Evolutionary conservation across 495 filamentous ascomycete genomes (phyloP), one percentile per base, ranked within the genome.

Genomic region (Talaromyces nanjingensis): DNA sequence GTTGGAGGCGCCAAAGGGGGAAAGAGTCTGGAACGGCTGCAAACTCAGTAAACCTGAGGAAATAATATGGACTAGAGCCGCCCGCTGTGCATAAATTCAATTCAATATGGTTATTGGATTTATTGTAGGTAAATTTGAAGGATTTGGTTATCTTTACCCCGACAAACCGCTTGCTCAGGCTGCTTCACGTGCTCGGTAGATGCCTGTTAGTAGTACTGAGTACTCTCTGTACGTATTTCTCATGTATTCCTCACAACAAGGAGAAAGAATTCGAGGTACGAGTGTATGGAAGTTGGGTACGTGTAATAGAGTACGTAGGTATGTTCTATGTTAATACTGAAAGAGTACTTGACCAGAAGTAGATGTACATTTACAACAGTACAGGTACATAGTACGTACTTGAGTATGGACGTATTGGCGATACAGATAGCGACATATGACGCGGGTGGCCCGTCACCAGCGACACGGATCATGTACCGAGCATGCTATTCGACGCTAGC

Each of bases 391-490:
- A 42, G 53, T 55, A 55, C 7, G 9, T 42, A 42, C 27, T 27
- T 27, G 27, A 27, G 27, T 4, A 27, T 2, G 25, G 27, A 27
- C 27, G 37, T 42, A 42, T 42, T 42, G 37, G 37, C 37, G 37
- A 42, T 42, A 42, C 37, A 24, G 18, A 53, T n/a, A 53, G 49
- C 22, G 8, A 53, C 49, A 20, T 59, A 59, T 59, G 56, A 59
- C 56, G 56, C 29, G 56, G 56, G 56, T 59, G 56, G 56, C 56
- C 56, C 27, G 27, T 59, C 47, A 55, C 37, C 42, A 63, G 71
- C 34, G 64, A 67, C 47, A 66, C 59, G 68, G 49, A 63, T 67
- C 52, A 56, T 64, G 59, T 56, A 29, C 53, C 53, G 53, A 49
- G 45, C 37, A 16, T 42, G 37, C 14, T 42, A 16, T 11, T 37